Base-by-base conservation (phyloP, 2,329 filamentous ascomycete species). In the Botrytis medusae region DNA sequence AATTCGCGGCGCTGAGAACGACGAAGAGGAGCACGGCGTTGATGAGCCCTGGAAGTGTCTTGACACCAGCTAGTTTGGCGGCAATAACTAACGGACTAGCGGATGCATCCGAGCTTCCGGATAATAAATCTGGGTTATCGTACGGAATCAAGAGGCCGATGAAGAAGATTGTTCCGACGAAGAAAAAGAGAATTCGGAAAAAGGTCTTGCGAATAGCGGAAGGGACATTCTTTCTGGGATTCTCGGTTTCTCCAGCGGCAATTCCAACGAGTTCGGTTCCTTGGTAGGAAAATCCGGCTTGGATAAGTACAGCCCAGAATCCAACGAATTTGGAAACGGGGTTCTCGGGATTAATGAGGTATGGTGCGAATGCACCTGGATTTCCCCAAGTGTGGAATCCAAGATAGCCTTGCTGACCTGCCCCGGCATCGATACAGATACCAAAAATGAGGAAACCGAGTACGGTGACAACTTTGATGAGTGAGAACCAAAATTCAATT, bases 401-500 rank as follows among this genome's bases (percentile, higher is more conserved):
- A 34, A 90, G 88, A 74, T 90, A 90, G 64, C 83, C 81, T 70
- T 86, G 84, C 0, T 89, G 62, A 88, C 90, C 2, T 85, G 84
- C 91, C 63, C 92, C 92, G 4, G 91, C 91, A 79, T 93, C 90
- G 82, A 94, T 87, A 81, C 90, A 92, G 77, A 94, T 91, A 76
- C 87, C 89, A 77, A 94, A 93, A 79, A 95, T 90, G 84, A 93
- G 87, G 84, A 94, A 93, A 60, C 92, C 92, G 61, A 93, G 71
- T 57, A 94, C 88, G 42, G 92, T 93, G 68, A 94, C 78, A 72
- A 95, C 91, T 82, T 95, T 95, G 84, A 95, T 89, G 73, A 86
- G 88, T 9, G 91, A 90, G 77, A 95, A 90, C 87, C 90, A 94
- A 82, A 94, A 93, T 81, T 95, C 93, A 42, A 93, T 84, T 79